These are phyloP conservation scores for Truncatella angustata DNA, from an alignment of 2,329 filamentous ascomycete genomes.

Conservation along the genomic window DNA sequence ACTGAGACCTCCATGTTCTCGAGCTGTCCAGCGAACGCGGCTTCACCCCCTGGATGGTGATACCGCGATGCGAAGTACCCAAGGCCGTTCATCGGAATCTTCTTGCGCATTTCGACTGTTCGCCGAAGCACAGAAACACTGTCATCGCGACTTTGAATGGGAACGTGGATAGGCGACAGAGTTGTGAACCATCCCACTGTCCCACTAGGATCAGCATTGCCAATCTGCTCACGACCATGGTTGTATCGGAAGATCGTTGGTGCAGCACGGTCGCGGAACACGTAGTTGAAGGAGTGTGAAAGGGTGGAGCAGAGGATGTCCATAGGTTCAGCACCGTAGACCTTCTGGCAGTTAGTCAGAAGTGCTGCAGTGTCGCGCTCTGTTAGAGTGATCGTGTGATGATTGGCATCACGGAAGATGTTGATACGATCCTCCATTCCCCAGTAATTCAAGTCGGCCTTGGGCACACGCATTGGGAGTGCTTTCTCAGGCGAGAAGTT, in stretches of 20 bases:
- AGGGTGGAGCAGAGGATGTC: slow-evolving; percentile 37
- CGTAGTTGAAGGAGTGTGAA: slow-evolving; percentile 25
- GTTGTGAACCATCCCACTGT: slow-evolving; percentile 47
- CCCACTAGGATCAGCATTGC: slow-evolving; percentile 29
- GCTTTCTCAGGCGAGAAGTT: slow-evolving; percentile 11
- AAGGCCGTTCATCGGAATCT: slow-evolving; percentile 9
- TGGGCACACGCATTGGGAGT: slow-evolving; percentile 13
- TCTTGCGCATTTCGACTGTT: slow-evolving; percentile 7
- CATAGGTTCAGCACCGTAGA: slow-evolving; percentile 32
- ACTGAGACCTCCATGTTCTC: slow-evolving; percentile 8
- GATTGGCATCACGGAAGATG: neutral
- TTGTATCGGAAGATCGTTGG: slow-evolving; percentile 39
- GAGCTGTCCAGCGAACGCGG: slow-evolving; percentile 2
- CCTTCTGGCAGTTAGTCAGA: slow-evolving; percentile 16
- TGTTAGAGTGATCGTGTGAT: slow-evolving; percentile 4
- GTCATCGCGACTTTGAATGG: slow-evolving; percentile 8
- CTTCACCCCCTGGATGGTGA: slow-evolving; percentile 3
- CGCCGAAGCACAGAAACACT: slow-evolving; percentile 4
- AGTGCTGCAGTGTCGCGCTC: slow-evolving; percentile 27
- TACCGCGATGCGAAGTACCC: slow-evolving; percentile 10
- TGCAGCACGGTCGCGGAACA: slow-evolving; percentile 29
- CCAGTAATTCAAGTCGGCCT: slow-evolving; percentile 13
- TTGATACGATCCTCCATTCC: slow-evolving; percentile 6
- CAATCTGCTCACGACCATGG: slow-evolving; percentile 38
- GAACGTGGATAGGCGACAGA: slow-evolving; percentile 29